Evolutionary conservation across 192 early-diverging fungal genomes (phyloP).

Genomic region (Mortierella antarctica): DNA sequence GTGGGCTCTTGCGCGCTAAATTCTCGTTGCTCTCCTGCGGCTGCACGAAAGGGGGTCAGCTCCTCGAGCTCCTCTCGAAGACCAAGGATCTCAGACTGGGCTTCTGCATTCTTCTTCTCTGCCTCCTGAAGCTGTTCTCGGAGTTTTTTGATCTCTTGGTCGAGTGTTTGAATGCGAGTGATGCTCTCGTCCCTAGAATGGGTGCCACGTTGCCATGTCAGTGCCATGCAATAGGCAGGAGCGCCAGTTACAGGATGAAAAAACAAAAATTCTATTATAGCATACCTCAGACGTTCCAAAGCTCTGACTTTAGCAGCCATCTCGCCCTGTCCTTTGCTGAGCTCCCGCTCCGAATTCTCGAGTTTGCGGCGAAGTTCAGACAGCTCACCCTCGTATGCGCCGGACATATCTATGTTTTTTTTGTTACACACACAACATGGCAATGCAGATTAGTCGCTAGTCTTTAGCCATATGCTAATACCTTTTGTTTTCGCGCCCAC

Average conservation of each 20-base stretch:
- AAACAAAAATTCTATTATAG: not conserved
- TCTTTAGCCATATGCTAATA: too few relatives aligned
- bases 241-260: not conserved
- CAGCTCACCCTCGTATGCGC: constrained; percentile 38
- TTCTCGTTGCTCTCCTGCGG: constrained; percentile 34
- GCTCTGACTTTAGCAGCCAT: constrained; percentile 42
- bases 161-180: constrained; percentile 42
- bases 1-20: constrained; percentile 25
- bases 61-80: constrained; percentile 36
- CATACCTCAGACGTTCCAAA: constrained; percentile 35
- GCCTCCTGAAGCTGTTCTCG: constrained; percentile 26
- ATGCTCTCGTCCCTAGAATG: constrained; percentile 39
- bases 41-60: constrained; percentile 32
- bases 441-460: not conserved
- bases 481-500: too few relatives aligned
- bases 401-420: constrained; percentile 40
- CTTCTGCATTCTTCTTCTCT: constrained; percentile 20
- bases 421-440: not conserved
- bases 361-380: constrained; percentile 39
- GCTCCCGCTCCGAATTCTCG: constrained; percentile 34
- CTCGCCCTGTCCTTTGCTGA: constrained; percentile 35
- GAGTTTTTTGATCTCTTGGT: constrained; percentile 42
- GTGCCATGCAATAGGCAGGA: not conserved
- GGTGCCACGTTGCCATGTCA: not conserved
- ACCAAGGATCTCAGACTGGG: constrained; percentile 21